Evolutionary conservation across 441 rosid genomes (phyloP).

Genomic region (Populus hybrid): DNA sequence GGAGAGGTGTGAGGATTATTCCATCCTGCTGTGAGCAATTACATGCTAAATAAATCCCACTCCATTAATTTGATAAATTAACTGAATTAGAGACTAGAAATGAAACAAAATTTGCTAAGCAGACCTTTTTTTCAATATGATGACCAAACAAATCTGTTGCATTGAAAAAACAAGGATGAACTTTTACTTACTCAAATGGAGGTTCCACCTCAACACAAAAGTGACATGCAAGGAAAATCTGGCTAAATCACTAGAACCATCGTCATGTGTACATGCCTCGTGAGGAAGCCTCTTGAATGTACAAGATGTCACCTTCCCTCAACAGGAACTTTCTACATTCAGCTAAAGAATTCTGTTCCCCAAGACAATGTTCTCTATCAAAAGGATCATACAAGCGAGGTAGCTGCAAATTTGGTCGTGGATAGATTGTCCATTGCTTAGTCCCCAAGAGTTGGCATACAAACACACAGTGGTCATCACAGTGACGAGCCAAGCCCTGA

Average conservation of each 20-base stretch:
- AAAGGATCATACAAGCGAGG: conserved; percentile 53
- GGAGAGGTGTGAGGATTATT: not conserved
- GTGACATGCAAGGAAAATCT: conserved; percentile 47
- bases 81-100: not conserved
- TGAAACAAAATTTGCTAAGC: not conserved
- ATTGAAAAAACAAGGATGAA: not conserved
- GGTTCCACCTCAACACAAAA: conserved; percentile 62
- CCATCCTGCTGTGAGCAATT: not conserved
- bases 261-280: conserved; percentile 43
- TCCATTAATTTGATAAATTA: not conserved
- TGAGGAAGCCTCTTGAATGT: conserved; percentile 59
- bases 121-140: not conserved
- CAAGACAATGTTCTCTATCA: conserved; percentile 23
- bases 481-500: conserved; percentile 59
- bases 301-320: conserved; percentile 57
- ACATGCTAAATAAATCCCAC: not conserved
- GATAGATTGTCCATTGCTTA: conserved; percentile 48
- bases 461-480: conserved; percentile 65
- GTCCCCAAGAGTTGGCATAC: conserved; percentile 57
- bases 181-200: conserved; percentile 59
- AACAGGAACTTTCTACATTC: conserved; percentile 31
- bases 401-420: conserved; percentile 35
- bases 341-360: conserved; percentile 21
- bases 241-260: conserved; percentile 21
- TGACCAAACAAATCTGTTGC: not conserved